Evolutionary conservation across 106 monocot genomes (phyloP), one percentile per base, ranked within the genome.

Genomic region (Apostasia ramifera): DNA sequence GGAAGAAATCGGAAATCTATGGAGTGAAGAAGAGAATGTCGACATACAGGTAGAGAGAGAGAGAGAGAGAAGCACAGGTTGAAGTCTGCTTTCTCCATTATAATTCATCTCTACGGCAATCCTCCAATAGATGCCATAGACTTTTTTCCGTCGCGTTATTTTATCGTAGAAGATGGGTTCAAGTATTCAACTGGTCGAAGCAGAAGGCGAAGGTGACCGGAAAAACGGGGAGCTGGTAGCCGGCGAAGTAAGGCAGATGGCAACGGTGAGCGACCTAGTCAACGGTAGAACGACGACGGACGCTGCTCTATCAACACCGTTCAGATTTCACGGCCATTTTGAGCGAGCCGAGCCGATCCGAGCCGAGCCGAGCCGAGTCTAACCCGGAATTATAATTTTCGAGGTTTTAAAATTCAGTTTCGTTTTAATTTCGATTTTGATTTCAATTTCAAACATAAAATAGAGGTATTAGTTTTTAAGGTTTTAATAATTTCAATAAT

Each of bases 71-170:
- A 44, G 2, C 44, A 26, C n/a, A 48, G 37, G 2, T 49, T 65
- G 26, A 49, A 49, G 65, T 65, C 65, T 47, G 47, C 47, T 7
- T 48, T 26, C 65, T 65, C 26, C 65, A 65, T 65, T 49, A 2
- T 10, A 65, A 65, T 49, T 48, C 43, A 47, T 40, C 40, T 48
- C 65, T 48, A 14, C 1, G 26, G 46, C 65, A 38, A 37, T 47
- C 37, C 11, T 65, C n/a, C 44, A 63, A 0, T n/a, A 56, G 50
- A 50, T 50, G 50, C 50, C 50, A 50, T 50, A 26, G 26, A 26
- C 26, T 50, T 8, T 8, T 50, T 50, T 4, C 8, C 6, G 50
- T 50, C 50, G 50, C 4, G 50, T 8, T 50, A 4, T 50, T 8
- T 50, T 50, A 26, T 26, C 8, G 6, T 50, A 14, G 62, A 42